Evolutionary conservation across 805 yeast genomes (phyloP).

Genomic region (Aciculoconidium aculeatum): DNA sequence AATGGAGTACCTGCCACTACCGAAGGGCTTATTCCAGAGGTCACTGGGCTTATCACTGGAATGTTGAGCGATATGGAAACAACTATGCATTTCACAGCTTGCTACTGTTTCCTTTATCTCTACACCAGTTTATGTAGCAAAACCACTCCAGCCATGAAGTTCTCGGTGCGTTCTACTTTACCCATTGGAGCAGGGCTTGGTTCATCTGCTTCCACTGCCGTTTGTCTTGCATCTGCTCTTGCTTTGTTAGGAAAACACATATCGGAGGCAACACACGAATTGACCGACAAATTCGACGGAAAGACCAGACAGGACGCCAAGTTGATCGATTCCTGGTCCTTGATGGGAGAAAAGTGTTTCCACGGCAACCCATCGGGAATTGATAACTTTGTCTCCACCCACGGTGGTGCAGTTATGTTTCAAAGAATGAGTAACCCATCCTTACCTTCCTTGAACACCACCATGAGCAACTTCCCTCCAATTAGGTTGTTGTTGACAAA

Average conservation of each 20-base stretch:
- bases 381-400: constrained; percentile 92
- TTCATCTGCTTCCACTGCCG: constrained; percentile 86
- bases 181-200: constrained; percentile 98
- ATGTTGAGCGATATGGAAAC: constrained; percentile 42
- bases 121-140: constrained; percentile 53
- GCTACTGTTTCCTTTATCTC: constrained; percentile 77
- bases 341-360: constrained; percentile 89
- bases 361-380: constrained; percentile 97
- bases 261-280: constrained; percentile 25
- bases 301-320: constrained; percentile 34
- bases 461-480: constrained; percentile 69
- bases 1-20: constrained; percentile 28
- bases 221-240: constrained; percentile 74
- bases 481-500: constrained; percentile 73
- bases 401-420: constrained; percentile 92
- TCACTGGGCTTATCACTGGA: constrained; percentile 44
- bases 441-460: constrained; percentile 54
- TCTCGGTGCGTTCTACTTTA: constrained; percentile 70
- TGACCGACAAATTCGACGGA: constrained; percentile 26
- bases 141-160: constrained; percentile 45
- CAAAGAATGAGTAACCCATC: constrained; percentile 55
- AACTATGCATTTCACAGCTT: constrained; percentile 67
- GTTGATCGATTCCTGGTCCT: constrained; percentile 82
- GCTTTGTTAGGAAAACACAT: constrained; percentile 55
- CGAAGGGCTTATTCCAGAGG: constrained; percentile 54